Evolutionary conservation across 2,329 filamentous ascomycete genomes (phyloP).

Genomic region (Hypoxylon rubiginosum): DNA sequence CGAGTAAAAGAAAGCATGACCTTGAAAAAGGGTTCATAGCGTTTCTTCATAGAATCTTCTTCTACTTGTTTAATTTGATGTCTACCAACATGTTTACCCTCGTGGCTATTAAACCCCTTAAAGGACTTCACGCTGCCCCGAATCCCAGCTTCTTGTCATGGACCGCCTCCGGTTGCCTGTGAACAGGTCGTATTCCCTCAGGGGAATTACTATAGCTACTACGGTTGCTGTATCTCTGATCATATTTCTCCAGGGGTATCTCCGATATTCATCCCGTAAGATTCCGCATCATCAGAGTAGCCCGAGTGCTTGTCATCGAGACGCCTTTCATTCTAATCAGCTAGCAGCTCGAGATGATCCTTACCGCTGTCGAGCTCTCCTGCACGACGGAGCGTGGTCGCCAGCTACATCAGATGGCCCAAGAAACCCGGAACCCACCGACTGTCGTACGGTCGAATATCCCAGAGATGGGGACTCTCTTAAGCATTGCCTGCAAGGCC

Average conservation of each 20-base stretch:
- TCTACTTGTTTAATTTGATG: not conserved
- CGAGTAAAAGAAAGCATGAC: not conserved
- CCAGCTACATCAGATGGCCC: slow-evolving; percentile 21
- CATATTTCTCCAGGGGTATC: slow-evolving; percentile 35
- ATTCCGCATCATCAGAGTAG: not conserved
- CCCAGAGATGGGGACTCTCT: slow-evolving; percentile 64
- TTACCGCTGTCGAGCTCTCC: slow-evolving; percentile 46
- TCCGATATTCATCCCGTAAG: not conserved
- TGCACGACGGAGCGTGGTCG: slow-evolving; percentile 48
- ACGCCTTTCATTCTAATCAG: slow-evolving; percentile 30
- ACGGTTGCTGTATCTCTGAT: slow-evolving; percentile 18
- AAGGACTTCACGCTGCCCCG: slow-evolving; percentile 23
- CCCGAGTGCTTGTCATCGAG: not conserved
- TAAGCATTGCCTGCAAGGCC: slow-evolving; percentile 63
- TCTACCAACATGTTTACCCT: not conserved
- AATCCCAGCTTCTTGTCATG: slow-evolving; percentile 35
- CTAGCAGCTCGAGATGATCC: slow-evolving; percentile 44
- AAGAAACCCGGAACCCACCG: slow-evolving; percentile 69
- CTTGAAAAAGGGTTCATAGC: not conserved
- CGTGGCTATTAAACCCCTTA: not conserved
- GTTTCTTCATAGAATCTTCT: not conserved
- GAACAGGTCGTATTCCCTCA: slow-evolving; percentile 43
- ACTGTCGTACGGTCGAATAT: slow-evolving; percentile 71
- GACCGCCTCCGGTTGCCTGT: slow-evolving; percentile 43
- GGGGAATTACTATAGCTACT: slow-evolving; percentile 39